Conservation (phyloP, 2,329 filamentous ascomycete species). For the Pezicula neosporulosa region DNA sequence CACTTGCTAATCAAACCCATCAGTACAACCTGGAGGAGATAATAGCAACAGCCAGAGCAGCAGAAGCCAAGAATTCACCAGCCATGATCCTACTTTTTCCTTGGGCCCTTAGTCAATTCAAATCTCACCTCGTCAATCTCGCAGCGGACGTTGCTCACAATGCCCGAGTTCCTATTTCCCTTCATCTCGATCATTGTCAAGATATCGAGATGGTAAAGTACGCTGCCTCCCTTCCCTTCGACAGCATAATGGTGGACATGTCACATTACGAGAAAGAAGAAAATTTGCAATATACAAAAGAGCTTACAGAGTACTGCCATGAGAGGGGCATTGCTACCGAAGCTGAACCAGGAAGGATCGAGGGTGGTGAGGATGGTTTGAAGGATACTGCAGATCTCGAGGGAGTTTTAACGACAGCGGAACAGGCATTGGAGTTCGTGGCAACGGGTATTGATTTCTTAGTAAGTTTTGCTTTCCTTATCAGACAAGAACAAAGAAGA, state of each 20-base stretch:
- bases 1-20: constrained; percentile 40
- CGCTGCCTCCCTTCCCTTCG: constrained; percentile 58
- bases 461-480: constrained; percentile 52
- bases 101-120: constrained; percentile 62
- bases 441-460: constrained; percentile 65
- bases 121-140: constrained; percentile 51
- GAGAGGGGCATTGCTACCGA: constrained; percentile 65
- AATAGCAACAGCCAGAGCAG: constrained; percentile 62
- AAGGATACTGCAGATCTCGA: constrained; percentile 61
- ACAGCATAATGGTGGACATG: constrained; percentile 78
- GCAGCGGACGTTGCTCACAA: constrained; percentile 50
- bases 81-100: constrained; percentile 70
- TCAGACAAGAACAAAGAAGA: constrained; percentile 60
- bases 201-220: constrained; percentile 53
- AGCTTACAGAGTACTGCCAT: constrained; percentile 61
- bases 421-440: constrained; percentile 60
- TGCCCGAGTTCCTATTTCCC: constrained; percentile 55
- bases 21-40: constrained; percentile 69
- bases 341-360: constrained; percentile 68
- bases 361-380: constrained; percentile 73
- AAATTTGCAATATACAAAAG: constrained; percentile 61
- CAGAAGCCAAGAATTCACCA: constrained; percentile 62
- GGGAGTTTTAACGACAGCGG: constrained; percentile 58
- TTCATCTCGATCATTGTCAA: constrained; percentile 68
- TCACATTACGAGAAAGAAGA: constrained; percentile 68